phyloP scores from a whole-genome alignment of 2,329 filamentous ascomycete genomes.

The Aspergillus pseudoglaucus region DNA sequence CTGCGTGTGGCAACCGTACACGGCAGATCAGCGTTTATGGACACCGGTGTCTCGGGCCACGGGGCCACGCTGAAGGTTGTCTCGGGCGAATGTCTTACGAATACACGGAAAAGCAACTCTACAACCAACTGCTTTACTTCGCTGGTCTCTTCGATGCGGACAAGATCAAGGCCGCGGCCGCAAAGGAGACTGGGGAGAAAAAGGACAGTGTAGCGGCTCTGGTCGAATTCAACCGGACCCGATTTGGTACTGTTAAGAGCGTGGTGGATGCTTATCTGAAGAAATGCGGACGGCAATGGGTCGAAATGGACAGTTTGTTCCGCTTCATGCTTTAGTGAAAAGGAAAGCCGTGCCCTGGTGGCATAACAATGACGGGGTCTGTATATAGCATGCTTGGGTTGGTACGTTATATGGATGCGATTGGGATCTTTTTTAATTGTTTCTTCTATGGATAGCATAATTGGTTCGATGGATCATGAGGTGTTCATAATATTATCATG shows the following conservation, averaged over 20 bases:
- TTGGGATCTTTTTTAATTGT: constrained; percentile 1
- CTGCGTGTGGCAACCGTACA: constrained; percentile 77
- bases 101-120: constrained; percentile 79
- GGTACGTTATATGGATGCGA: not conserved
- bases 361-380: constrained; percentile 13
- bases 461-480: not conserved
- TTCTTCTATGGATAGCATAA: constrained; percentile 7
- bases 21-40: constrained; percentile 92
- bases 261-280: constrained; percentile 79
- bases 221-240: constrained; percentile 71
- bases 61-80: constrained; percentile 77
- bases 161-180: constrained; percentile 56
- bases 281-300: constrained; percentile 87
- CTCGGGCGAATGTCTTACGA: constrained; percentile 83
- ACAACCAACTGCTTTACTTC: constrained; percentile 91
- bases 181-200: constrained; percentile 48
- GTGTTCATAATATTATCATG: not conserved
- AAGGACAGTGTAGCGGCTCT: constrained; percentile 63
- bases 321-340: constrained; percentile 46
- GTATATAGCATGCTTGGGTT: constrained; percentile 11
- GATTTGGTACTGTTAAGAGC: constrained; percentile 69
- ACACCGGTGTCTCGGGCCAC: constrained; percentile 78
- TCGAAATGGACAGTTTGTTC: constrained; percentile 87
- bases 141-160: constrained; percentile 83
- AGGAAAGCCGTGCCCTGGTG: constrained; percentile 11